Percentiles rank a stretch among this genome's conserved stretches.
phyloP scores from a whole-genome alignment of 2,329 filamentous ascomycete species.

The Colletotrichum ledebouriae region DNA sequence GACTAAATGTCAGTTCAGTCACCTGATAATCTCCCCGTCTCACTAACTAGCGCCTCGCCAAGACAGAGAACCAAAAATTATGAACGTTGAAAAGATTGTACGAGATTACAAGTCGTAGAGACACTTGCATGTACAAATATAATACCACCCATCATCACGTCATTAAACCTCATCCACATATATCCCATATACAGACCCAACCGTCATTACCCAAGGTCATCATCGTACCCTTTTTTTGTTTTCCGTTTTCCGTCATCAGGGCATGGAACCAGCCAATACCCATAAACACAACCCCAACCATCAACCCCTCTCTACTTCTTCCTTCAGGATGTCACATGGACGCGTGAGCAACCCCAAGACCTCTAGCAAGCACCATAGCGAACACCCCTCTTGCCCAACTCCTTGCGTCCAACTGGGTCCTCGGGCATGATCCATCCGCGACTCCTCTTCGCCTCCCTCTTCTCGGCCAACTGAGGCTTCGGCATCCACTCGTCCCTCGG shows the following conservation, averaged over 20 bases:
- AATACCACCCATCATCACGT: conserved; percentile 21
- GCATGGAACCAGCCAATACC: conserved; percentile 30
- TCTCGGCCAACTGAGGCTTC: conserved; percentile 78
- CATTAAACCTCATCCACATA: conserved; percentile 16
- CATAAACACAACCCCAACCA: not conserved
- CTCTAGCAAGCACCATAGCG: conserved; percentile 63
- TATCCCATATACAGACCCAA: not conserved
- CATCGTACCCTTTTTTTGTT: conserved; percentile 8
- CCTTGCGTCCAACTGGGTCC: conserved; percentile 78
- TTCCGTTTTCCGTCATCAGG: conserved; percentile 3
- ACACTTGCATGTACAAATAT: conserved; percentile 13
- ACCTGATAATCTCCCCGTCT: too few species aligned
- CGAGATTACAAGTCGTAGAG: conserved; percentile 36
- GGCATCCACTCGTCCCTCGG: conserved; percentile 83
- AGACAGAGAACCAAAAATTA: too few species aligned
- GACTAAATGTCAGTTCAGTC: too few species aligned
- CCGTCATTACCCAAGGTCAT: conserved; percentile 14
- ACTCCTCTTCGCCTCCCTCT: conserved; percentile 79
- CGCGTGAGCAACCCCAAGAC: not conserved
- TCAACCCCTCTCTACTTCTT: not conserved
- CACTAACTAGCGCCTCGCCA: too few species aligned
- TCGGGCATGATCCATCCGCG: conserved; percentile 83
- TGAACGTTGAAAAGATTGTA: conserved; percentile 12
- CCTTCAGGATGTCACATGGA: not conserved
- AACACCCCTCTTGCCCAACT: conserved; percentile 76